These are phyloP conservation scores for Taphrina confusa DNA, from an alignment of 1,139 yeast genomes.

Conservation along the genomic window DNA sequence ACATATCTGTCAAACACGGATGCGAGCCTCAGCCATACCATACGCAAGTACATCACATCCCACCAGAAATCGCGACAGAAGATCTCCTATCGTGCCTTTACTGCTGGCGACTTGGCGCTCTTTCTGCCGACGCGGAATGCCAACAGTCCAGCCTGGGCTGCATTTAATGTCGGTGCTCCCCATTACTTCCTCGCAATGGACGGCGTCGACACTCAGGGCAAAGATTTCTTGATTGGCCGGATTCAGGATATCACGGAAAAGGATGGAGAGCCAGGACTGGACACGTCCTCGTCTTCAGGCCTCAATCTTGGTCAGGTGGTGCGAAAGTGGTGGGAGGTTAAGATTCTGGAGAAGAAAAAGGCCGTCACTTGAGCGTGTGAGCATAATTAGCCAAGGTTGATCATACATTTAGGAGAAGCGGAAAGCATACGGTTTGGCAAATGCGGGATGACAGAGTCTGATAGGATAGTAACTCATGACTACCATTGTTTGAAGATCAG, in stretches of 20 bases:
- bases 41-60: slow-evolving; percentile 30
- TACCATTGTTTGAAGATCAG: no score
- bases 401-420: no score
- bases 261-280: slow-evolving; percentile 19
- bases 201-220: slow-evolving; percentile 21
- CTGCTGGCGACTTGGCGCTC: slow-evolving; percentile 55
- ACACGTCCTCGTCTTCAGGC: neutral
- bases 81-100: slow-evolving; percentile 55
- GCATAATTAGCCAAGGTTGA: no score
- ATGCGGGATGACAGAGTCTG: no score
- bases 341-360: slow-evolving; percentile 25
- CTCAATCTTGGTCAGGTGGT: neutral
- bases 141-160: slow-evolving; percentile 36
- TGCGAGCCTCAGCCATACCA: slow-evolving; percentile 8
- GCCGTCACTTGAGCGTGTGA: neutral
- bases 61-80: slow-evolving; percentile 43
- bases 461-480: no score
- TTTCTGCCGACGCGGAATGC: slow-evolving; percentile 57
- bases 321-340: slow-evolving; percentile 25
- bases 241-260: slow-evolving; percentile 24
- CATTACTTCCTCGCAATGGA: slow-evolving; percentile 32
- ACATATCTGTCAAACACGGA: slow-evolving; percentile 1
- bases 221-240: slow-evolving; percentile 32
- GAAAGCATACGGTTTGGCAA: no score
- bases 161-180: slow-evolving; percentile 34